Percentiles rank a stretch among this genome's conserved stretches.
Conservation (phyloP, 116 monocot genomes). For the Cymodocea nodosa region DNA sequence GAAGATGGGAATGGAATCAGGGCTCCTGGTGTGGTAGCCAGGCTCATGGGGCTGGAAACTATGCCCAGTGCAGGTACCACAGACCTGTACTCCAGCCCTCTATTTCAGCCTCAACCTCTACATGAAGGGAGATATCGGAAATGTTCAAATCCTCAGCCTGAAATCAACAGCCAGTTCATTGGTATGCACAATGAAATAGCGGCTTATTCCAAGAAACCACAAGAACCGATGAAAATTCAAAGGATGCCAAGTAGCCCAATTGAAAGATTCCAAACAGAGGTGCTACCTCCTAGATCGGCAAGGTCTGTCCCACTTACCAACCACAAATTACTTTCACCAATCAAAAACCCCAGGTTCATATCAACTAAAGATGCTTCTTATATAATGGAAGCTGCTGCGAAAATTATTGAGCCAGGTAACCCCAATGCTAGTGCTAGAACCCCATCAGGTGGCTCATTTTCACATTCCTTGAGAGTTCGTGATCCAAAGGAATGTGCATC, state of each 20-base stretch:
- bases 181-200: conserved; percentile 14
- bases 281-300: conserved; percentile 51
- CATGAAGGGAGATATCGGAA: conserved; percentile 27
- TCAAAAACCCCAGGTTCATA: conserved; percentile 69
- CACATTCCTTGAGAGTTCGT: conserved; percentile 30
- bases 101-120: conserved; percentile 29
- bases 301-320: conserved; percentile 43
- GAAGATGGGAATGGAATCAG: conserved; percentile 58
- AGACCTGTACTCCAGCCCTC: conserved; percentile 55
- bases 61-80: conserved; percentile 46
- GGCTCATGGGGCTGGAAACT: conserved; percentile 89
- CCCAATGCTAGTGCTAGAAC: conserved; percentile 23
- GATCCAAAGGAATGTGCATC: conserved; percentile 36
- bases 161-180: conserved; percentile 21
- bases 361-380: conserved; percentile 68
- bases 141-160: conserved; percentile 29
- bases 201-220: conserved; percentile 30
- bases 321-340: conserved; percentile 76
- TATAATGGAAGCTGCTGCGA: conserved; percentile 91
- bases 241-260: conserved; percentile 97
- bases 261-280: conserved; percentile 82
- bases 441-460: conserved; percentile 30
- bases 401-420: conserved; percentile 63
- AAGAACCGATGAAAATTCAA: conserved; percentile 31
- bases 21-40: conserved; percentile 79